phyloP scores from a whole-genome alignment of 164 flowering plant species.

The Taxillus chinensis region DNA sequence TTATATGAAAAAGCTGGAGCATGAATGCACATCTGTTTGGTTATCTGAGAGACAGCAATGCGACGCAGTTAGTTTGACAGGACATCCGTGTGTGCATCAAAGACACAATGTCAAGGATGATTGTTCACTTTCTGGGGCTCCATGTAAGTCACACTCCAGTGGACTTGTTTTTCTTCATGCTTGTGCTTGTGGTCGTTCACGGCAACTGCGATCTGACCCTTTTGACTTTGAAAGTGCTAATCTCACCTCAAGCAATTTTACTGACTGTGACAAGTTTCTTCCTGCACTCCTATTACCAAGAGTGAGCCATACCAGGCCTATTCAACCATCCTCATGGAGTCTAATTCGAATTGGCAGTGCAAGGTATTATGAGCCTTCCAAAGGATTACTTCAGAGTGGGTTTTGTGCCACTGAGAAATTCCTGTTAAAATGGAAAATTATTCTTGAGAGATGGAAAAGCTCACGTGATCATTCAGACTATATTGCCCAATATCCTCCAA shows the following conservation, averaged over 20 bases:
- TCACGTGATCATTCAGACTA: conserved; percentile 15
- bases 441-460: conserved; percentile 27
- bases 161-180: conserved; percentile 91
- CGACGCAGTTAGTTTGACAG: conserved; percentile 91
- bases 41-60: conserved; percentile 83
- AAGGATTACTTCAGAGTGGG: conserved; percentile 86
- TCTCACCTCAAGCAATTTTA: conserved; percentile 33
- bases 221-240: conserved; percentile 87
- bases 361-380: conserved; percentile 72
- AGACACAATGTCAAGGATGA: conserved; percentile 37
- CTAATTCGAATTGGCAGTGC: conserved; percentile 68
- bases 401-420: conserved; percentile 54
- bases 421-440: conserved; percentile 57
- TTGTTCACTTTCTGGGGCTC: conserved; percentile 17
- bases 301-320: conserved; percentile 28
- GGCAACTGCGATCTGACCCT: conserved; percentile 62
- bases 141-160: conserved; percentile 60
- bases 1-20: conserved; percentile 51
- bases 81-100: conserved; percentile 87
- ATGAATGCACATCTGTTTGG: conserved; percentile 79
- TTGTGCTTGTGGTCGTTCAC: conserved; percentile 91
- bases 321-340: conserved; percentile 62
- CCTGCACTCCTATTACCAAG: conserved; percentile 50
- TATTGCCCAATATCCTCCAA: conserved; percentile 19
- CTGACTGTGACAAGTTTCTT: conserved; percentile 67